Percentiles rank a stretch among this genome's conserved stretches.
phyloP scores from a whole-genome alignment of 2,329 filamentous ascomycete species.

The Paraconiothyrium sp. region DNA sequence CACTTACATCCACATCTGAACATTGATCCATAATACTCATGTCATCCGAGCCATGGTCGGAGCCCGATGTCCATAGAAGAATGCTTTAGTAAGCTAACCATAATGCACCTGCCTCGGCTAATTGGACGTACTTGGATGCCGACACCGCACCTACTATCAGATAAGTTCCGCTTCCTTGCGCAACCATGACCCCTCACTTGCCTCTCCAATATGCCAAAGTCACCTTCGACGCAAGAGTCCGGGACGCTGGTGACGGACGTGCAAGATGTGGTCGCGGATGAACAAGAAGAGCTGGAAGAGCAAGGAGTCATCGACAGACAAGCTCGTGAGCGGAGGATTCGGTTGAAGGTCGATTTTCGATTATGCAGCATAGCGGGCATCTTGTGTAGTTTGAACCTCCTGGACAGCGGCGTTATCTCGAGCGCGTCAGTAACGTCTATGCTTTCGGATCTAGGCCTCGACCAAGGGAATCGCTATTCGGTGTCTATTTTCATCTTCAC shows the following conservation, averaged over 20 bases:
- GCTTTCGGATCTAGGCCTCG: conserved; percentile 69
- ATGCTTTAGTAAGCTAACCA: conserved; percentile 10
- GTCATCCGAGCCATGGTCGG: conserved; percentile 1
- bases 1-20: not conserved
- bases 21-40: not conserved
- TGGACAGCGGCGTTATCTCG: conserved; percentile 75
- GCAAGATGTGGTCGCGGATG: conserved; percentile 1
- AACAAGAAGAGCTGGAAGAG: conserved; percentile 7
- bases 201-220: conserved; percentile 16
- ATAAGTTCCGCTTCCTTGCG: conserved; percentile 28
- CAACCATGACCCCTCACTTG: conserved; percentile 13
- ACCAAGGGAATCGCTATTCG: conserved; percentile 71
- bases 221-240: conserved; percentile 10
- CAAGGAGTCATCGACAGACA: conserved; percentile 19
- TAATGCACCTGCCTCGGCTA: conserved; percentile 20
- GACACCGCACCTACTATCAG: conserved; percentile 39
- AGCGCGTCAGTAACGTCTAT: conserved; percentile 75
- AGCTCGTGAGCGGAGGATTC: conserved; percentile 59
- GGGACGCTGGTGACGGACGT: conserved; percentile 13
- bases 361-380: conserved; percentile 76
- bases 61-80: not conserved
- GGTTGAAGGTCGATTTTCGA: conserved; percentile 72
- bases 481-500: conserved; percentile 79
- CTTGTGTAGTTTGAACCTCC: conserved; percentile 74
- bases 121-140: conserved; percentile 1